Evolutionary conservation across 192 early-diverging fungal species (phyloP).

Genomic region (Coemansia guatemalensis): DNA sequence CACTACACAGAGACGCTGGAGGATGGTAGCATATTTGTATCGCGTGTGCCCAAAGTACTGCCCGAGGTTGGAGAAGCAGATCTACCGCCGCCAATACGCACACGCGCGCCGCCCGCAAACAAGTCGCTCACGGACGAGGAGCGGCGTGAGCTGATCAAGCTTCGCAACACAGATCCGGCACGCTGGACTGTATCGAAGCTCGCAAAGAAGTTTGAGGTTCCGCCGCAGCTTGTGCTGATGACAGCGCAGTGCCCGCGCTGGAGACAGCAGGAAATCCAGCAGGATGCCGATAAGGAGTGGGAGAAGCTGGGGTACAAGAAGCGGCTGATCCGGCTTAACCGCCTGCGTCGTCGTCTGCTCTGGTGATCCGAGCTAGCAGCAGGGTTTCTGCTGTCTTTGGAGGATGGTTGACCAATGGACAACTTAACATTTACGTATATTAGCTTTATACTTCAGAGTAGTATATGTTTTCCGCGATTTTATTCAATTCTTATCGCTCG

Average conservation of each 20-base stretch:
- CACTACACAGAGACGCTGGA: slow-evolving; percentile 49
- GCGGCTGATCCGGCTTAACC: slow-evolving; percentile 51
- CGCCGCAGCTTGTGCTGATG: slow-evolving; percentile 32
- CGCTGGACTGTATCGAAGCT: slow-evolving; percentile 54
- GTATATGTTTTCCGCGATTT: too few relatives aligned
- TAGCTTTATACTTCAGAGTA: too few relatives aligned
- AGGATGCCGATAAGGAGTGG: slow-evolving; percentile 45
- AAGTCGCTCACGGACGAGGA: slow-evolving; percentile 33
- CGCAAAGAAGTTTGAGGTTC: slow-evolving; percentile 48
- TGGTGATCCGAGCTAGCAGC: slow-evolving; percentile 21
- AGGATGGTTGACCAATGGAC: neutral
- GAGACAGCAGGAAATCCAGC: slow-evolving; percentile 46
- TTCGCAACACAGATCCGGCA: slow-evolving; percentile 51
- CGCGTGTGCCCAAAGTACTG: slow-evolving; percentile 43
- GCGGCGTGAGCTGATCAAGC: slow-evolving; percentile 26
- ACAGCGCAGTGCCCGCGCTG: slow-evolving; percentile 38
- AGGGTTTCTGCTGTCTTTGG: neutral
- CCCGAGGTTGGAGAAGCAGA: slow-evolving; percentile 41
- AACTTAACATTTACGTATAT: neutral
- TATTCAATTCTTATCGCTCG: too few relatives aligned
- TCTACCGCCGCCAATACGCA: slow-evolving; percentile 44
- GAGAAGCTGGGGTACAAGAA: slow-evolving; percentile 49
- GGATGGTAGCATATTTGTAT: slow-evolving; percentile 54
- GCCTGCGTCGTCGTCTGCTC: slow-evolving; percentile 49
- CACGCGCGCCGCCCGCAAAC: neutral